Base-by-base conservation (phyloP, 768 basidiomycete genomes). In the Mycena kentingensis region DNA sequence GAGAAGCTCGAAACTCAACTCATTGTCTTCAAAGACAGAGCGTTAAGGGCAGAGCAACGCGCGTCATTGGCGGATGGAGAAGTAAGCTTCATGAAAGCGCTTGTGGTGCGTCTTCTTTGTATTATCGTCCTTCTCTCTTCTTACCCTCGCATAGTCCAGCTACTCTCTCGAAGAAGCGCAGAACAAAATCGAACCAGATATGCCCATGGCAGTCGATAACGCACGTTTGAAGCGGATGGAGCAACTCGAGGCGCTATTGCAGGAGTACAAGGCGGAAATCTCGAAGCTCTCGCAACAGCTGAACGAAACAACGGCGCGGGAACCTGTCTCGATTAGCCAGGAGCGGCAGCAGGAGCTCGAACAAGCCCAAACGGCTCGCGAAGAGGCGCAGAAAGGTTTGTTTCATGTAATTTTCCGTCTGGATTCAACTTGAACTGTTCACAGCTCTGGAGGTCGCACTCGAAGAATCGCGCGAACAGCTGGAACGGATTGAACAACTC, bases 401-500 rank as follows among this genome's bases (percentile, higher is more conserved):
- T 29, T 42, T 22, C 24, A 2, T 44, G 11, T 31, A 11, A 18
- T 18, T n/a, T 3, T 29, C 21, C 16, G 22, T 18, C 24, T 52
- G 39, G 29, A 8, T 43, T 50, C 19, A 45, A 44, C 16, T 26
- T 41, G 18, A 22, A 2, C 0, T 5, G 5, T 25, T 39, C 10
- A 21, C 47, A 87, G 84, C 75, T 15, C 73, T 85, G 21, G 65
- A 77, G 22, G 68, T 73, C 45, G 69, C 72, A 0, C 69, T 73
- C 26, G 58, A 65, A 0, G 70, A 68, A 32, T 51, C 64, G 32
- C 70, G 74, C 41, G 55, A 67, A 32, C 75, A 80, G 15, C 68
- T 77, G 1, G 74, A 74, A 45, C 77, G 77, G 64, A 81, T 90
- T 28, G 90, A 91, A 22, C 64, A 73, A n/a, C 77, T 92, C 31